Evolutionary conservation across 371 early-diverging fungal genomes (phyloP).

Genomic region (Actinomucor elegans): DNA sequence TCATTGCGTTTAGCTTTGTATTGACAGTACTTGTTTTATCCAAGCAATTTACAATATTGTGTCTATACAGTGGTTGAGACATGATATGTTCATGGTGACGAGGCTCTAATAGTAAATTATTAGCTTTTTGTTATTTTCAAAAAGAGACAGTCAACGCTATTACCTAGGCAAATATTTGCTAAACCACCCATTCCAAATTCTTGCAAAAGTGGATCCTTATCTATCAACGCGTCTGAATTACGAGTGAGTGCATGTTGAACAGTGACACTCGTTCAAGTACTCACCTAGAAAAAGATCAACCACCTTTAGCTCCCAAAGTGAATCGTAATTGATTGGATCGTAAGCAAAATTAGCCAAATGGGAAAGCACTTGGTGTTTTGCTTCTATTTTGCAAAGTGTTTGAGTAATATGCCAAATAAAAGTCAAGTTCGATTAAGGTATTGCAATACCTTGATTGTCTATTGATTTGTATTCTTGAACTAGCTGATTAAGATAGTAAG

Average conservation of each 20-base stretch:
- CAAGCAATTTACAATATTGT: constrained; percentile 23
- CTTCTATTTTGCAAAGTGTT: constrained; percentile 25
- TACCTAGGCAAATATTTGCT: constrained; percentile 53
- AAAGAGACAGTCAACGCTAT: too few species aligned
- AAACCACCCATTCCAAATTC: constrained; percentile 57
- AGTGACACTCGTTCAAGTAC: constrained; percentile 16
- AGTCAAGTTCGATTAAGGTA: too few species aligned
- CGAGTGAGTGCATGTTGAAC: not conserved
- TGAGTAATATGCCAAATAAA: not conserved
- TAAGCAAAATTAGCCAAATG: constrained; percentile 66
- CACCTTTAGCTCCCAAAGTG: constrained; percentile 45
- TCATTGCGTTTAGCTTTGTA: constrained; percentile 41
- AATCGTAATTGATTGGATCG: constrained; percentile 57
- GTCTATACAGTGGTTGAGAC: constrained; percentile 20
- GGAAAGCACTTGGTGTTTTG: constrained; percentile 55
- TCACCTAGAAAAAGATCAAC: constrained; percentile 48
- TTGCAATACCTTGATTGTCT: constrained; percentile 29
- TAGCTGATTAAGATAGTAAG: constrained; percentile 34
- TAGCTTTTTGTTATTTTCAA: not conserved
- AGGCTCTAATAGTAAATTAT: constrained; percentile 25
- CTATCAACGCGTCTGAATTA: too few species aligned
- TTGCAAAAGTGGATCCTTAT: constrained; percentile 26
- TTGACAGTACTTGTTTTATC: constrained; percentile 11
- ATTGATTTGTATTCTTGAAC: constrained; percentile 42
- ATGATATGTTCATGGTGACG: constrained; percentile 35